phyloP scores from a whole-genome alignment of 345 rosid species.

The Eucalyptus sp. region DNA sequence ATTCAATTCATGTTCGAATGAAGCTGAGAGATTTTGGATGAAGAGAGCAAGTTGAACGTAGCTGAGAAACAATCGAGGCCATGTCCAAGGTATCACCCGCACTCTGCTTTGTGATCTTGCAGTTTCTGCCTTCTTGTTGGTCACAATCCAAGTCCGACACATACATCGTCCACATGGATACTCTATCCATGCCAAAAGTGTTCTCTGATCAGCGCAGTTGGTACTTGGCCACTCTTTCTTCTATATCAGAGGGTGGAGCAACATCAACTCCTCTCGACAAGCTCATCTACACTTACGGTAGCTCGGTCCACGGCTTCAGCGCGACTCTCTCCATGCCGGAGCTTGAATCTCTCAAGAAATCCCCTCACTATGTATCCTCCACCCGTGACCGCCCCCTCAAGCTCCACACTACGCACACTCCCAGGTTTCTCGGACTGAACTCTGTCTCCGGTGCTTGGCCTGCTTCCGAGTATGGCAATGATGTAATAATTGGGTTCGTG shows the following conservation, averaged over 20 bases:
- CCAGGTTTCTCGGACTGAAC: constrained; percentile 23
- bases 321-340: constrained; percentile 13
- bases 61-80: not conserved
- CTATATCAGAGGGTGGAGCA: not conserved
- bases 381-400: constrained; percentile 9
- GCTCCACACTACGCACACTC: constrained; percentile 28
- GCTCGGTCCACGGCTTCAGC: constrained; percentile 24
- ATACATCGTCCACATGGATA: constrained; percentile 28
- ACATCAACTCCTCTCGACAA: not conserved
- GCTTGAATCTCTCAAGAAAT: constrained; percentile 15
- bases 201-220: constrained; percentile 6
- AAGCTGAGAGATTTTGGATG: not conserved
- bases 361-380: constrained; percentile 19
- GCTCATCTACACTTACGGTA: constrained; percentile 15
- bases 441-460: constrained; percentile 11
- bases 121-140: not conserved
- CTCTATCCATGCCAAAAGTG: constrained; percentile 12
- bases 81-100: not conserved
- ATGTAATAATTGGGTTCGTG: constrained; percentile 23
- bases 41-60: not conserved
- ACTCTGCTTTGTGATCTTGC: not conserved
- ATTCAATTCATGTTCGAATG: not conserved
- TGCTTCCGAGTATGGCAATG: constrained; percentile 12
- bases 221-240: constrained; percentile 4
- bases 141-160: not conserved